phyloP scores from a whole-genome alignment of 2,329 filamentous ascomycete genomes.

The Verticillium albo-atrum region DNA sequence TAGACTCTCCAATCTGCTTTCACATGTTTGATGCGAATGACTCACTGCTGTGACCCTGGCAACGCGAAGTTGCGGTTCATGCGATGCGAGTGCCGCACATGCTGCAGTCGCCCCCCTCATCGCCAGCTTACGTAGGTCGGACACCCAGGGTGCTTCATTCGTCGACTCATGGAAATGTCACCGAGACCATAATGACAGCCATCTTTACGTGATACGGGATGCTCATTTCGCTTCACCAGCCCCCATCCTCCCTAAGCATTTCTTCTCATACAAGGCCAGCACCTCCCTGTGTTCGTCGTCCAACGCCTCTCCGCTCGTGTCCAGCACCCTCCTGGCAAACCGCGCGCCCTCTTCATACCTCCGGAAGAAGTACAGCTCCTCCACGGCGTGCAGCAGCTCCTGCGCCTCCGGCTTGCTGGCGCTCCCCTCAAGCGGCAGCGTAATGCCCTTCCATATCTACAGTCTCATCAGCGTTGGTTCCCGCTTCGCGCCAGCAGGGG shows the following conservation, averaged over 20 bases:
- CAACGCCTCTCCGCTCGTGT: conserved; percentile 23
- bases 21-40: neutral
- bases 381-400: conserved; percentile 49
- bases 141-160: too few relatives aligned
- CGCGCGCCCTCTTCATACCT: conserved; percentile 39
- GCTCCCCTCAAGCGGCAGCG: conserved; percentile 29
- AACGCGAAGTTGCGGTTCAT: too few relatives aligned
- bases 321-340: conserved; percentile 33
- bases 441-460: conserved; percentile 39
- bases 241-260: conserved; percentile 27
- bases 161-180: too few relatives aligned
- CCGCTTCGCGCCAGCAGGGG: neutral
- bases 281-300: conserved; percentile 38
- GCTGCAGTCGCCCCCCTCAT: too few relatives aligned
- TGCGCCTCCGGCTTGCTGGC: conserved; percentile 44
- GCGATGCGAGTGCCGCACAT: too few relatives aligned
- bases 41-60: too few relatives aligned
- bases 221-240: neutral
- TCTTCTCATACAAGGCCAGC: conserved; percentile 36
- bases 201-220: too few relatives aligned
- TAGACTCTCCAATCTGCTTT: neutral
- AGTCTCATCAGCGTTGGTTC: neutral
- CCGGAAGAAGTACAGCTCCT: conserved; percentile 53
- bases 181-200: too few relatives aligned
- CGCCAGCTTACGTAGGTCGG: too few relatives aligned